Conservation (phyloP, 441 rosid genomes). For the Cnidoscolus chayamansa region DNA sequence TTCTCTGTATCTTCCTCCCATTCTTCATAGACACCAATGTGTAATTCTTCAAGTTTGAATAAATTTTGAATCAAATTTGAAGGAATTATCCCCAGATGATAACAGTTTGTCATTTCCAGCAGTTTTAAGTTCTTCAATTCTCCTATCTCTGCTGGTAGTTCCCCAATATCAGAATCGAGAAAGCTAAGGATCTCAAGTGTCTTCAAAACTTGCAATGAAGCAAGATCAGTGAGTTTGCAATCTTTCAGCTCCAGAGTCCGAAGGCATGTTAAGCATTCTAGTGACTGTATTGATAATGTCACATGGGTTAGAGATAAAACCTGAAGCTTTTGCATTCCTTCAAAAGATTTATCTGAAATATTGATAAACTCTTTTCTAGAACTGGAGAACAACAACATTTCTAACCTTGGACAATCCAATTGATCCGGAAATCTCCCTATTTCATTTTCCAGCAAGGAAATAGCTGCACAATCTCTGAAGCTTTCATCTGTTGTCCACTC, state of each 20-base stretch:
- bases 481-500: constrained; percentile 16
- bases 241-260: background rate
- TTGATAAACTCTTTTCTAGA: background rate
- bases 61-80: constrained; percentile 7
- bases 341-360: constrained; percentile 1
- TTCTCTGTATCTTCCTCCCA: background rate
- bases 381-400: constrained; percentile 18
- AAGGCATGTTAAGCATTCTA: constrained; percentile 14
- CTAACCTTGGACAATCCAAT: constrained; percentile 13
- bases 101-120: background rate
- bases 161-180: background rate
- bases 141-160: constrained; percentile 10
- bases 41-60: constrained; percentile 16
- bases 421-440: constrained; percentile 2
- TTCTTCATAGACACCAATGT: background rate
- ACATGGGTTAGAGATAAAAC: constrained; percentile 14
- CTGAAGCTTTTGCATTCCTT: constrained; percentile 1
- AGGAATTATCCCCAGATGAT: background rate
- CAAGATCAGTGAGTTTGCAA: background rate
- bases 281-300: constrained; percentile 4
- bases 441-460: constrained; percentile 10
- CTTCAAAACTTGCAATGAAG: constrained; percentile 2
- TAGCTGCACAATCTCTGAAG: background rate
- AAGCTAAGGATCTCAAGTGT: constrained; percentile 20
- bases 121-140: constrained; percentile 16